Evolutionary conservation across 2,329 filamentous ascomycete species (phyloP), one percentile per base, ranked within the genome.

Genomic region (Aspergillus terreus): DNA sequence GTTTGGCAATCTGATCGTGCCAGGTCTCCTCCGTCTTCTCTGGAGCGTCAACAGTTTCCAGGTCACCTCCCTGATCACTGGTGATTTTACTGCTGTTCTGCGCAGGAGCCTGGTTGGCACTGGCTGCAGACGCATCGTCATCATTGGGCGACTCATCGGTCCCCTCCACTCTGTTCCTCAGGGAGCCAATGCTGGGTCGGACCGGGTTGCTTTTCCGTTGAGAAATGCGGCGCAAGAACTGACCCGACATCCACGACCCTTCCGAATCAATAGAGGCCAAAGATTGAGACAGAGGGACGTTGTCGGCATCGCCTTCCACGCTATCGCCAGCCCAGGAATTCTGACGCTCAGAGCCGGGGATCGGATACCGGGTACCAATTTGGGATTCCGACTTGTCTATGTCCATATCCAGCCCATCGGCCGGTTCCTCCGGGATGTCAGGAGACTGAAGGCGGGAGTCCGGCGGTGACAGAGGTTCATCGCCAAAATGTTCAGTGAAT

Each of bases 231-330:
- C 58, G 77, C 76, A 78, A 69, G 55, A 80, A 77, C 51, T 86
- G 85, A 14, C 92, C 91, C 3, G 91, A 94, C 42, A 99, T 84
- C 94, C 94, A 99, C 0, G 92, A 96, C 4, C 83, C 94, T 74
- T 99, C 94, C 0, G 92, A 96, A 65, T 96, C 94, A 53, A 97
- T 90, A 0, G 92, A 96, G 2, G 91, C 94, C 15, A 97, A 79
- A 0, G 92, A 97, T 69, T 92, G 87, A 27, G 91, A 90, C 65
- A 91, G 59, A 32, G 74, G 71, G 17, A 72, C 67, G 42, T 73
- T 76, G 57, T 81, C 63, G 47, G 67, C 59, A 47, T 68, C 33
- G 74, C 79, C 59, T 79, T 85, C 15, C 77, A 83, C 4, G 80
- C 65, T 68, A 35, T 69, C 68, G 1, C 63, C 64, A 6, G 61